Evolutionary conservation across 2,329 filamentous ascomycete genomes (phyloP), one percentile per base, ranked within the genome.

Genomic region (Beauveria varroae): DNA sequence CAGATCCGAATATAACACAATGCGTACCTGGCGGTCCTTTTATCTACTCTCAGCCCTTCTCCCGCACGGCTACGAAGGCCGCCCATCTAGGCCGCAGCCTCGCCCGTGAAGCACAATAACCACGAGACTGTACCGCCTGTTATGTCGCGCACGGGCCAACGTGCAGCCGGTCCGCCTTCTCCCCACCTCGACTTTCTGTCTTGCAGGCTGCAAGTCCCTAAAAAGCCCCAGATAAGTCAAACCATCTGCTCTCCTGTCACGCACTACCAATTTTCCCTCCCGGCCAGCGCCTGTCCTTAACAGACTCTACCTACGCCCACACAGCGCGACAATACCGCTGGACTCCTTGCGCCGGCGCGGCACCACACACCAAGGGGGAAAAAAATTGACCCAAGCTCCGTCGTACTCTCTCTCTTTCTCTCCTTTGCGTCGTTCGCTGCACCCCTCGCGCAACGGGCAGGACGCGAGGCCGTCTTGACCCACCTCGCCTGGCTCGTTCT

Each of bases 261-360:
- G 66, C 75, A 76, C 75, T 76, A 76, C 67, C 74, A 76, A 74
- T 76, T 77, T 76, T 72, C 65, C 68, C 67, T 67, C 70, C 68
- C 69, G 67, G 69, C 69, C 68, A 71, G 68, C 68, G 64, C 64
- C 65, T 64, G 64, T 40, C 70, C 72, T 64, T 76, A 76, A 74
- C 74, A 75, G 65, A 67, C 60, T 64, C 66, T 68, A 71, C 63
- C 66, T 68, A 71, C 44, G 22, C 40, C 44, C 50, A 37, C 18
- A n/a, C 28, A 34, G 30, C 28, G 16, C 28, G 16, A 30, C 49
- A 24, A 20, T 40, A 43, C 41, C 41, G 3, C n/a, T 43, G 18
- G 18, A 43, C 41, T 43, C 41, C 7, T 43, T 20, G 41, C 41
- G 41, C 41, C 50, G 3, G 28, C 30, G 20, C 44, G 12, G 50